Conservation (phyloP, 805 yeast species). For the Yarrowia yakushimensis region DNA sequence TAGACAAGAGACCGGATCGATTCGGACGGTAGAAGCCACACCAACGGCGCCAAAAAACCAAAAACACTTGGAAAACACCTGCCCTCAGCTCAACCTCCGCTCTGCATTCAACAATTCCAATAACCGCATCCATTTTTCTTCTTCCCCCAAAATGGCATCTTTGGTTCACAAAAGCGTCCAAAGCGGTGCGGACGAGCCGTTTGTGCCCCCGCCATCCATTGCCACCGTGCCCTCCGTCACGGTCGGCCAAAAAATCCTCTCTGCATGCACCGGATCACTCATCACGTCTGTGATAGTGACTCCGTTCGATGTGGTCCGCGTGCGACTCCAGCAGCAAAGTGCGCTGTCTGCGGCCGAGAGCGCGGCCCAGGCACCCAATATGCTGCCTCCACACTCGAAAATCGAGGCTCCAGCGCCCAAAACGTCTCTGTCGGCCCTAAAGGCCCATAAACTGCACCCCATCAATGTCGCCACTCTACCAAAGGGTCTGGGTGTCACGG, state of each 20-base stretch:
- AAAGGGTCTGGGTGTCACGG: constrained; percentile 38
- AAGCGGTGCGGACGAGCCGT: background rate
- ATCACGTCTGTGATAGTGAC: constrained; percentile 41
- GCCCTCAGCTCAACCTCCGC: no score
- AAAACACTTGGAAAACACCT: no score
- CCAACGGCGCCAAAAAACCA: no score
- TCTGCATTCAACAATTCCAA: background rate
- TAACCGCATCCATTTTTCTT: background rate
- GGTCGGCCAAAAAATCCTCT: constrained; percentile 36
- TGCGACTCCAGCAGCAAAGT: constrained; percentile 43
- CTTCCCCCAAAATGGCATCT: background rate
- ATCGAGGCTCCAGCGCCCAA: constrained; percentile 8
- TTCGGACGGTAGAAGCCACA: no score
- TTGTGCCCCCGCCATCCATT: background rate
- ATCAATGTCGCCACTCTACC: constrained; percentile 30
- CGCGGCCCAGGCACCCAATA: constrained; percentile 56
- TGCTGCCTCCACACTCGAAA: constrained; percentile 18
- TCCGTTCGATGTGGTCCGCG: constrained; percentile 45
- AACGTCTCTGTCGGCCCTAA: background rate
- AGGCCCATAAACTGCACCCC: constrained; percentile 28
- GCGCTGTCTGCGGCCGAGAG: constrained; percentile 29
- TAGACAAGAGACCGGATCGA: no score
- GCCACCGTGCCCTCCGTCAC: constrained; percentile 28
- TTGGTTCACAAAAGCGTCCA: constrained; percentile 14
- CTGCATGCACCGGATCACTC: constrained; percentile 45